A percentile compares a stretch with the other conserved stretches of the same genome.
Evolutionary conservation across 352 stramenopile genomes (phyloP).

Genomic region (Globisporangium recalcitrans): DNA sequence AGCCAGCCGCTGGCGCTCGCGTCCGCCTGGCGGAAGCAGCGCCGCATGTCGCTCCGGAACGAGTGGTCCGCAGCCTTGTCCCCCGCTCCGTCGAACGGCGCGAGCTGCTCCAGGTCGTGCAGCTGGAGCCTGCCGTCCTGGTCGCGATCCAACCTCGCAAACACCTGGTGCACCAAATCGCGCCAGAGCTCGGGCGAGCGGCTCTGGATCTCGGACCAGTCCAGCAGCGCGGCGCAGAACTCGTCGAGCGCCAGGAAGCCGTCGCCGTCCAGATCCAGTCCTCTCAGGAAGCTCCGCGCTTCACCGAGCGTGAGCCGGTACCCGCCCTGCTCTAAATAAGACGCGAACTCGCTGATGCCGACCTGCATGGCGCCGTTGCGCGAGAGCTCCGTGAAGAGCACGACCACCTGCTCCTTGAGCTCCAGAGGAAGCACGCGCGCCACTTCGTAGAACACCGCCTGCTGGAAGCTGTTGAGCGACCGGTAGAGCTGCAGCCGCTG

Average conservation of each 20-base stretch:
- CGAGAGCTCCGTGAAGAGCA: slow-evolving; percentile 66
- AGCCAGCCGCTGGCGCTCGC: slow-evolving; percentile 30
- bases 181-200: slow-evolving; percentile 29
- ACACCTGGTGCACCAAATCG: slow-evolving; percentile 34
- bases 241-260: slow-evolving; percentile 54
- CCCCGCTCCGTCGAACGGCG: slow-evolving; percentile 25
- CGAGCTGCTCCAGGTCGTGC: slow-evolving; percentile 39
- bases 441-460: slow-evolving; percentile 58
- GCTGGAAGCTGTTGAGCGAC: slow-evolving; percentile 64
- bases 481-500: slow-evolving; percentile 73
- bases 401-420: slow-evolving; percentile 51
- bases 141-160: slow-evolving; percentile 44
- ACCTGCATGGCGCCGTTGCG: slow-evolving; percentile 38
- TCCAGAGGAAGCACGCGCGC: slow-evolving; percentile 42
- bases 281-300: slow-evolving; percentile 48
- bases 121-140: slow-evolving; percentile 42
- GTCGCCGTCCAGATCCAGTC: slow-evolving; percentile 60
- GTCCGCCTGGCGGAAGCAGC: slow-evolving; percentile 56
- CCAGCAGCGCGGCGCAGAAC: slow-evolving; percentile 61
- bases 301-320: slow-evolving; percentile 63
- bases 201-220: slow-evolving; percentile 58
- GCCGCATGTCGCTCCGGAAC: slow-evolving; percentile 54
- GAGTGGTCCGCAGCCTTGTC: slow-evolving; percentile 30
- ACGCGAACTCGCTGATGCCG: slow-evolving; percentile 47
- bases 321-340: slow-evolving; percentile 42